These are phyloP conservation scores for Epicoccum nigrum DNA, from an alignment of 2,329 filamentous ascomycete genomes.

Conservation along the genomic window DNA sequence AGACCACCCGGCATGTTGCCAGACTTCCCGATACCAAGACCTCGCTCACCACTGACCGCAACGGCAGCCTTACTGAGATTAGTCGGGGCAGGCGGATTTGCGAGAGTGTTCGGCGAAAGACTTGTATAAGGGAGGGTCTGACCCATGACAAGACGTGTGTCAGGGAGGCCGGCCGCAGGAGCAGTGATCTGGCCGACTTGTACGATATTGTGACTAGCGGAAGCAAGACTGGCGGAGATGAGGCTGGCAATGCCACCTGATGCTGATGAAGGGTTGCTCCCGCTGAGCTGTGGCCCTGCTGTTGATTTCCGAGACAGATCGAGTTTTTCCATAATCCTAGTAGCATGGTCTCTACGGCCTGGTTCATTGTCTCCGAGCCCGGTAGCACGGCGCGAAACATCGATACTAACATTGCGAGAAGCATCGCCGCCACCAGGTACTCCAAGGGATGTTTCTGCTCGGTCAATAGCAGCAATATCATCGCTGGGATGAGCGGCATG, in stretches of 20 bases:
- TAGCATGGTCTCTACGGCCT: conserved; percentile 77
- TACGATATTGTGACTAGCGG: conserved; percentile 79
- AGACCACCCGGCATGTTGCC: conserved; percentile 81
- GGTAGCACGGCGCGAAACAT: conserved; percentile 65
- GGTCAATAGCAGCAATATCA: conserved; percentile 62
- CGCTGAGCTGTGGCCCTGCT: conserved; percentile 56
- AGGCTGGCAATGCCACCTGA: conserved; percentile 79
- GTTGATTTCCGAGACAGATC: conserved; percentile 84
- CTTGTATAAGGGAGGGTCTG: conserved; percentile 63
- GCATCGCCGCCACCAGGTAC: conserved; percentile 65
- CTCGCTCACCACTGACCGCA: conserved; percentile 77
- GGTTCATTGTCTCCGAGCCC: conserved; percentile 71
- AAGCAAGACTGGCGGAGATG: conserved; percentile 75
- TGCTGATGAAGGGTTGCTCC: conserved; percentile 51
- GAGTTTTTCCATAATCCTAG: conserved; percentile 89
- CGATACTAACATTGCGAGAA: conserved; percentile 70
- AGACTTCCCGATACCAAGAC: conserved; percentile 65
- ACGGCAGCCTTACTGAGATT: conserved; percentile 87
- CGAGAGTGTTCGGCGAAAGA: conserved; percentile 81
- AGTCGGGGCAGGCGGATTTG: conserved; percentile 81
- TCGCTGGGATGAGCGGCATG: conserved; percentile 62
- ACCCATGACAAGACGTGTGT: conserved; percentile 44
- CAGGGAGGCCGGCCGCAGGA: conserved; percentile 44
- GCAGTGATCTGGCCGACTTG: conserved; percentile 63
- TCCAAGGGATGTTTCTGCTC: conserved; percentile 65